Percentiles rank a stretch among this genome's conserved stretches.
Conservation (phyloP, 345 rosid species). For the Streptanthus diversifolius region DNA sequence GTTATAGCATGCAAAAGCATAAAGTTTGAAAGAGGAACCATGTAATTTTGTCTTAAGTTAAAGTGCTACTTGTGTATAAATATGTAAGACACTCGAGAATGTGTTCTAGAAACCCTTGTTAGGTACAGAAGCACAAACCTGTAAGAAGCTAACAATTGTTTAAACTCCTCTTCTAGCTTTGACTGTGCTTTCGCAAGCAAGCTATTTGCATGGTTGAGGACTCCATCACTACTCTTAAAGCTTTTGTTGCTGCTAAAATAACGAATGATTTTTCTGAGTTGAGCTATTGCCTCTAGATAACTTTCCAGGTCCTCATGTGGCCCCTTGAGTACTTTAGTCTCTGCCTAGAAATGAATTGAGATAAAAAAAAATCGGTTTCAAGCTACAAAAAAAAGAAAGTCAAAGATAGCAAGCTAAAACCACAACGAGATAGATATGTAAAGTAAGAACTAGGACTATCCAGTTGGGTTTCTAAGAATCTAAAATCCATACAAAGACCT, state of each 20-base stretch:
- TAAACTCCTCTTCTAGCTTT: conserved; percentile 93
- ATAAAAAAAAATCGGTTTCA: conserved; percentile 9
- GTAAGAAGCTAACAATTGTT: conserved; percentile 68
- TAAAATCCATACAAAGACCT: background rate
- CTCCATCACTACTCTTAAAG: conserved; percentile 67
- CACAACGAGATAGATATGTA: background rate
- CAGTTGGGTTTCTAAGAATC: background rate
- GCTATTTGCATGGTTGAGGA: conserved; percentile 61
- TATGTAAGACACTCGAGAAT: background rate
- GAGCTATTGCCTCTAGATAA: conserved; percentile 86
- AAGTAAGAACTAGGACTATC: no score
- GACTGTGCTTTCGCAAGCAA: conserved; percentile 89
- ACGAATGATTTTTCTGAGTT: conserved; percentile 64
- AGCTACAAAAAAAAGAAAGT: background rate
- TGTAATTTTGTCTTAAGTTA: background rate
- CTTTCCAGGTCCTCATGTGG: conserved; percentile 94
- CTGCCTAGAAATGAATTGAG: conserved; percentile 61
- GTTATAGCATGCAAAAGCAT: background rate
- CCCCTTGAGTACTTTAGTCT: conserved; percentile 84
- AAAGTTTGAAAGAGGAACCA: background rate
- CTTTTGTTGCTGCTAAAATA: conserved; percentile 68
- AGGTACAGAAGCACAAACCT: conserved; percentile 49
- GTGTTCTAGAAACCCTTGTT: background rate
- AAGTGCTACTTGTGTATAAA: background rate
- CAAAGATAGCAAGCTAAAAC: background rate